Evolutionary conservation across 768 basidiomycete species (phyloP), one percentile per base, ranked within the genome.

Genomic region (Scleroderma citrinum): DNA sequence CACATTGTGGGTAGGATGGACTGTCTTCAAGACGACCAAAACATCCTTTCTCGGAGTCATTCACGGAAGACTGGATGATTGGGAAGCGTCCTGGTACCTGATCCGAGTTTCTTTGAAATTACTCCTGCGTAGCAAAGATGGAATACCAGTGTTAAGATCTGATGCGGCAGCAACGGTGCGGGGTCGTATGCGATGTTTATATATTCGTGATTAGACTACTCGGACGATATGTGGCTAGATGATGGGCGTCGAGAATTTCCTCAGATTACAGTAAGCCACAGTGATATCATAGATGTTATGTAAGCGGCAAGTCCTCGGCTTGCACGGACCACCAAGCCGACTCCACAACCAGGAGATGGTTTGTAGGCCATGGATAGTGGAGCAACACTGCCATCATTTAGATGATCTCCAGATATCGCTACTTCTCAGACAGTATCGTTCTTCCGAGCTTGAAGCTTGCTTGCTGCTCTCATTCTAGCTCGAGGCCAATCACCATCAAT

Each of bases 21-120:
- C 17, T 44, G 19, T 29, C 30, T 30, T 21, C 19, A 16, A 35
- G 36, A 52, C 35, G 54, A 55, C 39, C 51, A 52, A 36, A 46
- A 35, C 26, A 55, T 55, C 16, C 52, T 52, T n/a, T 41, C 51
- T 19, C 52, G 54, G 54, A 7, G 20, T n/a, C 10, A 13, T 19
- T 21, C 29, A 12, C 10, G 17, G 13, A 7, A 44, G n/a, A 12
- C 10, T 11, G 29, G 30, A 19, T 44, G 43, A 12, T 41, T 21
- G 12, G 6, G 29, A n/a, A 32, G 29, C n/a, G n/a, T 44, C 29
- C 20, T 44, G 19, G 43, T 29, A 11, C 16, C 29, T 19, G 19
- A 32, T 20, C 43, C 30, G 30, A 20, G 19, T 19, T 31, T 7
- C n/a, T 44, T 44, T 20, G 10, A 1, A 19, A 44, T 32, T 44